Conservation (phyloP, 371 early-diverging fungal genomes). For the Funneliformis caledonium region DNA sequence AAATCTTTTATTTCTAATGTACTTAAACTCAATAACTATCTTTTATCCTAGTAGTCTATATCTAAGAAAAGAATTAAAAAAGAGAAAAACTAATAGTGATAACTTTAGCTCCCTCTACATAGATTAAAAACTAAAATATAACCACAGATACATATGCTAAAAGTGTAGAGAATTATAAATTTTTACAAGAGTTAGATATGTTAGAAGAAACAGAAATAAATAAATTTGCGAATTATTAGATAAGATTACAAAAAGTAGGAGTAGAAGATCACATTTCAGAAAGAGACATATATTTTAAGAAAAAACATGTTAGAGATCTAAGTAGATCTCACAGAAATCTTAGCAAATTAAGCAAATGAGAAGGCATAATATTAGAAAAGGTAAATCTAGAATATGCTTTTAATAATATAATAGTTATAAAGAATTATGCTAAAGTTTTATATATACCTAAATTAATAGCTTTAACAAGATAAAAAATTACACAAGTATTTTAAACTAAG, state of each 20-base stretch:
- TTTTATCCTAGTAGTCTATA: no score
- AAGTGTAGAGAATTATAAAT: not conserved
- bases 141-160: no score
- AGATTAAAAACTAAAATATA: no score
- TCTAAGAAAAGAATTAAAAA: no score
- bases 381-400: slow-evolving; percentile 6
- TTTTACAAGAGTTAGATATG: slow-evolving; percentile 3
- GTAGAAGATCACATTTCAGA: not conserved
- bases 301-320: slow-evolving; percentile 15
- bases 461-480: not conserved
- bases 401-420: not conserved
- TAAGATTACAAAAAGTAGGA: not conserved
- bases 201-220: slow-evolving; percentile 8
- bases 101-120: no score
- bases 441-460: not conserved
- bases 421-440: slow-evolving; percentile 11
- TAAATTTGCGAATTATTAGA: not conserved
- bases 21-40: no score
- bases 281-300: slow-evolving; percentile 20
- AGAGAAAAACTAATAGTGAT: no score
- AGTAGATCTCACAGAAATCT: not conserved
- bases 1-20: no score
- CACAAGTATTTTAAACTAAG: not conserved
- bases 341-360: slow-evolving; percentile 16
- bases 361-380: not conserved